Percentiles rank a stretch among this genome's conserved stretches.
Conservation (phyloP, 2,329 filamentous ascomycete genomes). For the Orbilia brochopaga region DNA sequence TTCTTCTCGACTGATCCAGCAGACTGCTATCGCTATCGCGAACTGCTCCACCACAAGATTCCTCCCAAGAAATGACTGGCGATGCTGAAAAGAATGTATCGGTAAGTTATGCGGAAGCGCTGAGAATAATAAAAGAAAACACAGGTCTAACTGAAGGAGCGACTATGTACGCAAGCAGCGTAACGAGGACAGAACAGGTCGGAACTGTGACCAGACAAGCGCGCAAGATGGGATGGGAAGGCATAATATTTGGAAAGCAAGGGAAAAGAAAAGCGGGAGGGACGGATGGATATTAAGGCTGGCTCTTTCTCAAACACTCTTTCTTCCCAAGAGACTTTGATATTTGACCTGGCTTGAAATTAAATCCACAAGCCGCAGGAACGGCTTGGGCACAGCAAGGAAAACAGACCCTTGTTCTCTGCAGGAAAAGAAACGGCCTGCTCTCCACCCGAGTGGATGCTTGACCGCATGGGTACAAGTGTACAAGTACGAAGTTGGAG, state of each 20-base stretch:
- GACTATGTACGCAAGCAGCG: slow-evolving; percentile 46
- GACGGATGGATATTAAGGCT: slow-evolving; percentile 49
- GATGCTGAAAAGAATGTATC: slow-evolving; percentile 41
- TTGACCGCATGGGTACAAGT: slow-evolving; percentile 31
- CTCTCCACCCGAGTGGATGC: slow-evolving; percentile 48
- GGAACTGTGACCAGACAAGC: slow-evolving; percentile 25
- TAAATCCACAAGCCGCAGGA: slow-evolving; percentile 51
- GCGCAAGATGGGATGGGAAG: slow-evolving; percentile 29
- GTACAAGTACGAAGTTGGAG: too few relatives aligned
- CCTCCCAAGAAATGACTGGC: slow-evolving; percentile 3
- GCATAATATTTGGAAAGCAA: slow-evolving; percentile 22
- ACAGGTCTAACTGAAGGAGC: slow-evolving; percentile 35
- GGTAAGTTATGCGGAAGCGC: slow-evolving; percentile 32
- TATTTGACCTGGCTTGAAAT: slow-evolving; percentile 50
- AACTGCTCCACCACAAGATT: slow-evolving; percentile 8
- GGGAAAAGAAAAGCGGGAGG: slow-evolving; percentile 43
- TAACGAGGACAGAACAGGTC: slow-evolving; percentile 23
- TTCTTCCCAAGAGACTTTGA: slow-evolving; percentile 35
- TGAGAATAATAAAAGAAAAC: slow-evolving; percentile 14
- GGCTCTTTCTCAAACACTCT: slow-evolving; percentile 50
- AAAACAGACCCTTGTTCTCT: slow-evolving; percentile 39
- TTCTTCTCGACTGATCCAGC: not conserved
- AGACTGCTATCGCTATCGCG: not conserved
- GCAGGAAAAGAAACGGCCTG: slow-evolving; percentile 50
- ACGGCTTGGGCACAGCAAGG: slow-evolving; percentile 45